Percentiles rank a stretch among this genome's conserved stretches.
Evolutionary conservation across 2,329 filamentous ascomycete genomes (phyloP).

Genomic region (Neofusicoccum umdonicola): DNA sequence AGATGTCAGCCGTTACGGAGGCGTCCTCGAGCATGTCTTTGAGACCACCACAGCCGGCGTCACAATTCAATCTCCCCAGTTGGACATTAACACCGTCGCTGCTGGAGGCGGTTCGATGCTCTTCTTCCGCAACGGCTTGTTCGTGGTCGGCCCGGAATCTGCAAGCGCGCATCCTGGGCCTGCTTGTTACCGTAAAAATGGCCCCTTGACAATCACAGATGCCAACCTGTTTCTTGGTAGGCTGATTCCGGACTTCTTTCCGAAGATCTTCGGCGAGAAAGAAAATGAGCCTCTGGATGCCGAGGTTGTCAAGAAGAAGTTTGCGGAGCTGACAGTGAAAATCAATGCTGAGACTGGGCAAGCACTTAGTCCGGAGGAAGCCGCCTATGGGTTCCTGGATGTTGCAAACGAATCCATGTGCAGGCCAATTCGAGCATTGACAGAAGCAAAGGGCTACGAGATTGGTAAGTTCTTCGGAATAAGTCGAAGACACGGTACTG

Average conservation of each 20-base stretch:
- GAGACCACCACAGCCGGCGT: constrained; percentile 91
- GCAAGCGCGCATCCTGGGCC: constrained; percentile 87
- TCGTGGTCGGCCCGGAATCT: constrained; percentile 86
- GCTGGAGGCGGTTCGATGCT: constrained; percentile 82
- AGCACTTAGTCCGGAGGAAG: constrained; percentile 28
- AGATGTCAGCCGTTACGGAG: constrained; percentile 82
- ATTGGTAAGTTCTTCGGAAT: constrained; percentile 10
- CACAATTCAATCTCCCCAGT: constrained; percentile 85
- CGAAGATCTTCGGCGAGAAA: constrained; percentile 33
- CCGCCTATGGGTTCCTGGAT: constrained; percentile 26
- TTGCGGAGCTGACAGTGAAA: constrained; percentile 41
- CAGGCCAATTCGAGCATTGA: constrained; percentile 29
- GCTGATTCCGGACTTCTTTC: constrained; percentile 31
- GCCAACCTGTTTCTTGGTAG: constrained; percentile 71
- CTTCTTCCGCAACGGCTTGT: constrained; percentile 85
- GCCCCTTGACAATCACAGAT: constrained; percentile 85
- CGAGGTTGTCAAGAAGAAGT: constrained; percentile 41
- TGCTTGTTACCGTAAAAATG: constrained; percentile 85
- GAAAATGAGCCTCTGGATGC: constrained; percentile 40
- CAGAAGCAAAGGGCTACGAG: constrained; percentile 28
- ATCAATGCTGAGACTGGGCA: constrained; percentile 41
- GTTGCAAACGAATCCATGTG: constrained; percentile 39
- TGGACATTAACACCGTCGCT: constrained; percentile 94
- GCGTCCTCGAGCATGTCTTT: constrained; percentile 88
- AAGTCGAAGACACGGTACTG: neutral